Base-by-base conservation (phyloP, 2,329 filamentous ascomycete species). In the Fusarium succisae region DNA sequence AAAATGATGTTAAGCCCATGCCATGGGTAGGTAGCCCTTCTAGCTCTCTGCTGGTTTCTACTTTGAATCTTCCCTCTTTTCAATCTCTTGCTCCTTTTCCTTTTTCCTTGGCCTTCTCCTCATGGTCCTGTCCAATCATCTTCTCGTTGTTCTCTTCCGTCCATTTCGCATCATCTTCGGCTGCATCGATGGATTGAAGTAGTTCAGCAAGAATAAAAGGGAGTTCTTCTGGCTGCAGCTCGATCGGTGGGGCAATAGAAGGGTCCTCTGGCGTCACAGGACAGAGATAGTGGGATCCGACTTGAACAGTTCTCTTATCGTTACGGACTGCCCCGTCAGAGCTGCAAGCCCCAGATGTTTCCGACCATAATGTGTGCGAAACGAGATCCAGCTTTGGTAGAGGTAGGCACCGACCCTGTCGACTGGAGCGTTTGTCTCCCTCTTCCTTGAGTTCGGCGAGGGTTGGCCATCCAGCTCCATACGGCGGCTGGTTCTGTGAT, bases 371-470 rank as follows among this genome's bases (percentile, higher is more conserved):
- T 24, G 54, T 64, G 14, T 53, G 38, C 22, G 75, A 70, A 26
- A 73, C 41, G 24, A 75, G 20, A 45, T 77, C 77, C 38, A 81
- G 70, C 24, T 78, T 79, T 37, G 82, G 82, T 6, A 79, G 69
- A 45, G 82, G 82, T 28, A 84, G 74, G 38, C 73, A 78, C n/a
- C 81, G 80, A 26, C 76, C 67, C 47, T 77, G 66, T 50, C 67
- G 61, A 39, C 55, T 50, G 2, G 77, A 73, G 24, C 79, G 76
- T 47, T 75, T 79, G 60, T 83, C 80, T 41, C 81, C 80, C 20
- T 81, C 79, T 32, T 82, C 80, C 57, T 83, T 83, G 35, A 83
- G 76, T 61, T 83, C 81, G 18, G 81, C 73, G 44, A 82, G 69
- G 14, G 79, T 77, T 4, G 83, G 83, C 83, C 83, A 84, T 50